phyloP scores from a whole-genome alignment of 176 grass and related monocot genomes.

The Tillandsia leiboldiana region DNA sequence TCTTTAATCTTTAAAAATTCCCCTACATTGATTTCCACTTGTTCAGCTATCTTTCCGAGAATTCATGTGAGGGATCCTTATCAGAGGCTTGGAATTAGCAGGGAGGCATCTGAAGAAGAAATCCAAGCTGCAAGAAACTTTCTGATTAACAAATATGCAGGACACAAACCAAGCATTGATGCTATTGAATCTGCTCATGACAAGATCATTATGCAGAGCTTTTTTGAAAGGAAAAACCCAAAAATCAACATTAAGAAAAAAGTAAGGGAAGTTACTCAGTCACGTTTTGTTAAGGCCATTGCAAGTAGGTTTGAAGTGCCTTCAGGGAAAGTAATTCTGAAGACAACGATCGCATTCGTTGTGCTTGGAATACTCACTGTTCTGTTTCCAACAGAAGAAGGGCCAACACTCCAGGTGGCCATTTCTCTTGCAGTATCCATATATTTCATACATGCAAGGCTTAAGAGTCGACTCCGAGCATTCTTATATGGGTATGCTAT shows the following conservation, averaged over 20 bases:
- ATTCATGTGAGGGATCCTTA: slow-evolving; percentile 88
- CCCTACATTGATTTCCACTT: slow-evolving; percentile 25
- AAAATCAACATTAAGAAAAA: slow-evolving; percentile 84
- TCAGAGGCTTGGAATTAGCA: slow-evolving; percentile 68
- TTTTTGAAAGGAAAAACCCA: slow-evolving; percentile 70
- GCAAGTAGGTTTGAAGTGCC: slow-evolving; percentile 80
- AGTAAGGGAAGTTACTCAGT: slow-evolving; percentile 62
- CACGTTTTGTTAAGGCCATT: slow-evolving; percentile 49
- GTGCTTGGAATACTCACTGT: slow-evolving; percentile 62
- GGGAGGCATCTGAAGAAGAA: slow-evolving; percentile 94
- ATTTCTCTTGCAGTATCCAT: slow-evolving; percentile 69
- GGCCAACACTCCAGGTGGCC: slow-evolving; percentile 80
- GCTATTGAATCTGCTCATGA: slow-evolving; percentile 95
- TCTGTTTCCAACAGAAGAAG: slow-evolving; percentile 78
- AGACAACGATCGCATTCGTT: slow-evolving; percentile 50
- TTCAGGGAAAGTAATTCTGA: slow-evolving; percentile 55
- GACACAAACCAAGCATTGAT: slow-evolving; percentile 73
- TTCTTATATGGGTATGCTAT: slow-evolving; percentile 80
- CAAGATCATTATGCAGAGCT: slow-evolving; percentile 84
- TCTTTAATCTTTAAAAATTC: background rate
- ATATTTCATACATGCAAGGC: slow-evolving; percentile 76
- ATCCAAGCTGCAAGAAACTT: slow-evolving; percentile 88
- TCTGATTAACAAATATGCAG: slow-evolving; percentile 73
- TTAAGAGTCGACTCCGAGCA: slow-evolving; percentile 52
- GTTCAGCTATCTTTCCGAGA: slow-evolving; percentile 76